A percentile compares a stretch with the other conserved stretches of the same genome.
Conservation (phyloP, 257 asterid species). For the Pogostemon cablin region DNA sequence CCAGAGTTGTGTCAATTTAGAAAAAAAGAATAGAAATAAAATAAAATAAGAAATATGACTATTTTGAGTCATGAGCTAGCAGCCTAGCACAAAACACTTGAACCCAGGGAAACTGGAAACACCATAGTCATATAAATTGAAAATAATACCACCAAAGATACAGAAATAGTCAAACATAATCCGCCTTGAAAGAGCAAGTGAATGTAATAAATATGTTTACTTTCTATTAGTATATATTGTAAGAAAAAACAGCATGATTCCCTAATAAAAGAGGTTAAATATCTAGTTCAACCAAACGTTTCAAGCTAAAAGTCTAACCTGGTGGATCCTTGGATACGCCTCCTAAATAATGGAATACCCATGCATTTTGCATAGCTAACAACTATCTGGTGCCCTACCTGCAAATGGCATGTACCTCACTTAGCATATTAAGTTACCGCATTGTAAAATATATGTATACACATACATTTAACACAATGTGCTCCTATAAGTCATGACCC, state of each 20-base stretch:
- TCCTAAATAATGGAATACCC: conserved; percentile 91
- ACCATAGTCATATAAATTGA: conserved; percentile 5
- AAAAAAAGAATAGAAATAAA: too few relatives aligned
- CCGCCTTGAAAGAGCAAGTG: neutral
- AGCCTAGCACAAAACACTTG: neutral
- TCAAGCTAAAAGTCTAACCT: conserved; percentile 56
- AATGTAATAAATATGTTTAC: neutral
- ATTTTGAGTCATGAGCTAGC: neutral
- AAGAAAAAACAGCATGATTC: neutral
- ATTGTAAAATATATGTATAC: neutral
- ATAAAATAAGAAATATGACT: neutral
- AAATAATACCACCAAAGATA: neutral
- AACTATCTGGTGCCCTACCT: conserved; percentile 97
- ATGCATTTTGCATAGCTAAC: conserved; percentile 84
- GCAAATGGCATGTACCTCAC: conserved; percentile 30
- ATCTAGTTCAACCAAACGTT: conserved; percentile 24
- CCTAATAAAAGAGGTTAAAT: neutral
- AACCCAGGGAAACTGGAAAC: neutral
- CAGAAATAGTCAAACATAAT: neutral
- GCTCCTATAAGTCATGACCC: conserved; percentile 1
- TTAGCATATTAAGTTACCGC: conserved; percentile 6
- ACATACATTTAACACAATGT: neutral
- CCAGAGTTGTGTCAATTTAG: neutral
- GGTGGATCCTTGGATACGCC: conserved; percentile 90
- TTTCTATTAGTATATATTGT: neutral